Evolutionary conservation across 768 basidiomycete species (phyloP).

Genomic region (Trichaptum fuscoviolaceum): DNA sequence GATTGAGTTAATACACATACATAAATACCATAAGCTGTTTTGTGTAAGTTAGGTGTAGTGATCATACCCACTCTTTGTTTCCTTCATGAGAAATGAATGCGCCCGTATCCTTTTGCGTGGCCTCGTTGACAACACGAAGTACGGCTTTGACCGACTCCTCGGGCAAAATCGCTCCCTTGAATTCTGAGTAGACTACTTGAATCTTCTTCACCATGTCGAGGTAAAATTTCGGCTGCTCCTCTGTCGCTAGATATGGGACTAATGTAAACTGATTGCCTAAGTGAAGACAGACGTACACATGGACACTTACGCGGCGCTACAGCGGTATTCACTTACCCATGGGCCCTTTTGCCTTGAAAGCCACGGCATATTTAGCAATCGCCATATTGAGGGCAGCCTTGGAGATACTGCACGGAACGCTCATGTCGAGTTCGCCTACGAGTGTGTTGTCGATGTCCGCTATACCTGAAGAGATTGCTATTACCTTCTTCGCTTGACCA

Average conservation of each 20-base stretch:
- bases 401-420: constrained; percentile 27
- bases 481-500: constrained; percentile 29
- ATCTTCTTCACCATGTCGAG: constrained; percentile 12
- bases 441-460: constrained; percentile 24
- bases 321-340: constrained; percentile 27
- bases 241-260: constrained; percentile 9
- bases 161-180: constrained; percentile 16
- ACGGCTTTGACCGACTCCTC: constrained; percentile 15
- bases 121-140: constrained; percentile 16
- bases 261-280: too few species aligned
- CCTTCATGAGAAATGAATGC: constrained; percentile 20
- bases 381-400: constrained; percentile 35
- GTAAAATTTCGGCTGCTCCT: constrained; percentile 7
- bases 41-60: too few species aligned
- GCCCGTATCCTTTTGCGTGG: constrained; percentile 16
- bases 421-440: constrained; percentile 7
- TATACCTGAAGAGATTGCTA: constrained; percentile 27
- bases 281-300: too few species aligned
- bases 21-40: too few species aligned
- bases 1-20: too few species aligned
- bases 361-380: constrained; percentile 30
- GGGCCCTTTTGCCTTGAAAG: constrained; percentile 30
- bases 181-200: constrained; percentile 12
- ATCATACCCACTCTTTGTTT: constrained; percentile 20
- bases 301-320: constrained; percentile 7